phyloP scores from a whole-genome alignment of 1,139 yeast genomes.

The Lodderomyces parapsilosis region DNA sequence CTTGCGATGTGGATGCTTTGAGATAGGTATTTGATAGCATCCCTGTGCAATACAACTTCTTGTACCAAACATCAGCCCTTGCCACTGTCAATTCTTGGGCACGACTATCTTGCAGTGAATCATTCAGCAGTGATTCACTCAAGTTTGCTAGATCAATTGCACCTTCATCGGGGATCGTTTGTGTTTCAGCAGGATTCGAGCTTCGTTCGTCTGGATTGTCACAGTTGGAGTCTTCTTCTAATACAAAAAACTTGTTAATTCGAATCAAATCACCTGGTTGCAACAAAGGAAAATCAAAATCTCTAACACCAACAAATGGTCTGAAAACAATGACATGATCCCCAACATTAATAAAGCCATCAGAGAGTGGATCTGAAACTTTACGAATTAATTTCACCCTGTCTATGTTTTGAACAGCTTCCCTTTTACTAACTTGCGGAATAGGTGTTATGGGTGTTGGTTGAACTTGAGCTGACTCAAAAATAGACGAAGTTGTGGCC shows the following conservation, averaged over 20 bases:
- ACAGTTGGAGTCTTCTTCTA: too few relatives aligned
- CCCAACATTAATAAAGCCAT: constrained; percentile 27
- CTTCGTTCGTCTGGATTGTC: too few relatives aligned
- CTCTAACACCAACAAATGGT: constrained; percentile 25
- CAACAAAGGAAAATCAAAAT: constrained; percentile 25
- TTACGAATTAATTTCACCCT: constrained; percentile 5
- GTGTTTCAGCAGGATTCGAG: too few relatives aligned
- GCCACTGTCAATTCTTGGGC: background rate
- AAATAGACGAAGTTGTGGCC: background rate
- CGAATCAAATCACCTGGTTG: constrained; percentile 37
- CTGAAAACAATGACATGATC: constrained; percentile 37
- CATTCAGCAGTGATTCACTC: background rate
- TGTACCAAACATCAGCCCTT: background rate
- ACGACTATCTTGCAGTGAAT: background rate
- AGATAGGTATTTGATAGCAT: constrained; percentile 30
- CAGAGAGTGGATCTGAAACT: constrained; percentile 33
- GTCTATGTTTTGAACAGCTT: background rate
- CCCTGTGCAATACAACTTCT: constrained; percentile 26
- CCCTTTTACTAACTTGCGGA: background rate
- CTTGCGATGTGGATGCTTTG: constrained; percentile 12
- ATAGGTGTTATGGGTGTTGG: background rate
- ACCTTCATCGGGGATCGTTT: background rate
- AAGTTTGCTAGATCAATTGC: background rate
- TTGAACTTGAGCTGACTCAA: background rate
- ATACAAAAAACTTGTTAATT: constrained; percentile 26